These are phyloP conservation scores for Cercospora zeae-maydis DNA, from an alignment of 2,329 filamentous ascomycete genomes.

Conservation along the genomic window DNA sequence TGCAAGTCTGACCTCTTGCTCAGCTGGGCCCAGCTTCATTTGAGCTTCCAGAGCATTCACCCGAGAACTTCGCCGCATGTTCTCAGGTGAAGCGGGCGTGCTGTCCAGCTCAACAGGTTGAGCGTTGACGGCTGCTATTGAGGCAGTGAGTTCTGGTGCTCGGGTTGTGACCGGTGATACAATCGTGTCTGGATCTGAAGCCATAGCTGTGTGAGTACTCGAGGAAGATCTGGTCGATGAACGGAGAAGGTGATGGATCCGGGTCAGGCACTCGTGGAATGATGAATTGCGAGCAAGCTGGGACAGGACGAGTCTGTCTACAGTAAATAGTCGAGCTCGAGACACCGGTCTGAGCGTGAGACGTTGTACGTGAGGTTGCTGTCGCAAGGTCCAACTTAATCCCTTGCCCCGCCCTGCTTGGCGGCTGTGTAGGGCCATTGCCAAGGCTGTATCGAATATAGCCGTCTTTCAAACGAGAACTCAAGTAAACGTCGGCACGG, in stretches of 20 bases:
- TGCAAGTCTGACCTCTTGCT: slow-evolving; percentile 22
- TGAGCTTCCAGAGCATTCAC: slow-evolving; percentile 17
- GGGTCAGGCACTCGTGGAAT: neutral
- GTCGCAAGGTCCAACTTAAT: neutral
- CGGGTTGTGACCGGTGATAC: slow-evolving; percentile 30
- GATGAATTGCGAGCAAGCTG: neutral
- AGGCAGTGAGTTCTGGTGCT: slow-evolving; percentile 37
- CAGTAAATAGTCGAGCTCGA: neutral
- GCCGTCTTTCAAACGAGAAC: neutral
- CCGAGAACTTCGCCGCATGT: slow-evolving; percentile 21
- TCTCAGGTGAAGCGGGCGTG: slow-evolving; percentile 32
- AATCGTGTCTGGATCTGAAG: slow-evolving; percentile 16
- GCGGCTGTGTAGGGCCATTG: neutral
- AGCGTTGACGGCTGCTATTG: slow-evolving; percentile 42
- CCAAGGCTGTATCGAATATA: neutral
- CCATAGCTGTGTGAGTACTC: slow-evolving; percentile 11
- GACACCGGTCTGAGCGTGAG: neutral
- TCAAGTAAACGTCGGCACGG: neutral
- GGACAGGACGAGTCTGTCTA: no score
- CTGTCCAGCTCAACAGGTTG: slow-evolving; percentile 46
- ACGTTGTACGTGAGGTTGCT: neutral
- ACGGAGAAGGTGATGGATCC: neutral
- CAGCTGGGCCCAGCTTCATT: slow-evolving; percentile 24
- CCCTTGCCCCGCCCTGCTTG: neutral
- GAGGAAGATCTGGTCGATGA: neutral